A percentile compares a stretch with the other conserved stretches of the same genome.
phyloP scores from a whole-genome alignment of 139 green algal genomes.

The Mesostigma viride region DNA sequence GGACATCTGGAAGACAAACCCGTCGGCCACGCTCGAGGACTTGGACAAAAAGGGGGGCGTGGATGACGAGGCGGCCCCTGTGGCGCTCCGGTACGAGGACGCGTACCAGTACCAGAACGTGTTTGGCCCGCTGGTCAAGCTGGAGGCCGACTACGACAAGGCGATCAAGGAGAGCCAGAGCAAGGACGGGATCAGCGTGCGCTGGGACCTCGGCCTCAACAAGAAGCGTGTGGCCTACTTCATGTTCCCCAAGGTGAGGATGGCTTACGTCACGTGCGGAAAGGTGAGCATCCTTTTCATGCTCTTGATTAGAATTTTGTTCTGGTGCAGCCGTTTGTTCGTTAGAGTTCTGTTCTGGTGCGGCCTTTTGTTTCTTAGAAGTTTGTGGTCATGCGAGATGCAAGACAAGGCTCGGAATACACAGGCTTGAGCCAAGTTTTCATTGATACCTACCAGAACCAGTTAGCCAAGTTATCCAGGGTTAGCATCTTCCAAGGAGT shows the following conservation, averaged over 20 bases:
- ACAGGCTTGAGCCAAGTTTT: no score
- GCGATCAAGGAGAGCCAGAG: constrained; percentile 74
- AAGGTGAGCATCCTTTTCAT: not conserved
- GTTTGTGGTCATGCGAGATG: no score
- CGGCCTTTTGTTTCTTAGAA: no score
- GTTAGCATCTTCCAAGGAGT: no score
- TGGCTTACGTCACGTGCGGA: constrained; percentile 25
- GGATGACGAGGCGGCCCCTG: constrained; percentile 62
- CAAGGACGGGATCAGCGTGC: constrained; percentile 70
- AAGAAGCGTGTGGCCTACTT: constrained; percentile 79
- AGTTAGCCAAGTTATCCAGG: no score
- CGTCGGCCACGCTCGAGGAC: constrained; percentile 62
- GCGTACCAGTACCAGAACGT: constrained; percentile 74
- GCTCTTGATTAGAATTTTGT: no score
- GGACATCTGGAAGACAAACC: constrained; percentile 78
- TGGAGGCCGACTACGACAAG: constrained; percentile 92
- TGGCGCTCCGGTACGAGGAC: constrained; percentile 84
- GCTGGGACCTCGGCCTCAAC: constrained; percentile 88
- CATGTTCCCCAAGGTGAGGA: constrained; percentile 52
- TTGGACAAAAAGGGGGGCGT: constrained; percentile 48
- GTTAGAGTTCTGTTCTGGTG: no score
- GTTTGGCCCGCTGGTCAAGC: constrained; percentile 71
- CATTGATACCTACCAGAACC: no score
- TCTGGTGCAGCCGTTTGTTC: no score
- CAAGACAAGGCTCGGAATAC: no score